Conservation (phyloP, 1,139 yeast genomes). For the Debaryomyces nepalensis region DNA sequence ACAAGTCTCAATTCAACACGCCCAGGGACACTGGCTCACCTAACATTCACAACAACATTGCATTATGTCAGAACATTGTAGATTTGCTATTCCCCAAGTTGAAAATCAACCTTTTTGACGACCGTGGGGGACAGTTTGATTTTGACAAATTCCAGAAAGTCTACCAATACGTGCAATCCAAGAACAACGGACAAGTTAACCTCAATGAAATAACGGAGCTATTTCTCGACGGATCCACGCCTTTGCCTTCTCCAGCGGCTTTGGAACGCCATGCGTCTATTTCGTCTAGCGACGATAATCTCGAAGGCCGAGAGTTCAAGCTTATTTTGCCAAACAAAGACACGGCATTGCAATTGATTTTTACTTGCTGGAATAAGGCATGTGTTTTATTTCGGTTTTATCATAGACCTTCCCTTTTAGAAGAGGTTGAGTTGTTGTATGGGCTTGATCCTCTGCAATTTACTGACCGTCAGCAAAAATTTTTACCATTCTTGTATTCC, state of each 20-base stretch:
- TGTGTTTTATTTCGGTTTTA: conserved; percentile 84
- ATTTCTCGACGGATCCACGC: conserved; percentile 29
- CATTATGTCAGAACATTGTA: conserved; percentile 34
- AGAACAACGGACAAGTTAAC: conserved; percentile 21
- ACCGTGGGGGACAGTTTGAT: conserved; percentile 35
- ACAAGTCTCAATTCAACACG: background rate
- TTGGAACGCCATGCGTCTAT: conserved; percentile 21
- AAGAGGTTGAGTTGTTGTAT: conserved; percentile 51
- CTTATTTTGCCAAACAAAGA: conserved; percentile 78
- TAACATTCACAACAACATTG: conserved; percentile 4
- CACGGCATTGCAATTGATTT: conserved; percentile 69
- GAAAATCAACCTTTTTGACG: conserved; percentile 42
- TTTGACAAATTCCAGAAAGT: conserved; percentile 38
- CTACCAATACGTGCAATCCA: conserved; percentile 27
- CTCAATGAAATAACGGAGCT: conserved; percentile 31
- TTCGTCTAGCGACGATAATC: conserved; percentile 26
- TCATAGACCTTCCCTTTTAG: conserved; percentile 79
- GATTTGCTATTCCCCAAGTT: conserved; percentile 56
- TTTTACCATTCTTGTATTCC: conserved; percentile 75
- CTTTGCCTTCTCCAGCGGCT: conserved; percentile 18
- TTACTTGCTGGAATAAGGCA: conserved; percentile 83
- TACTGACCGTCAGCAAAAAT: conserved; percentile 74
- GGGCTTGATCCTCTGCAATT: conserved; percentile 72
- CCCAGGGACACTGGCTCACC: background rate
- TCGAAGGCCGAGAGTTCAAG: conserved; percentile 51